Percentiles rank a stretch among this genome's conserved stretches.
These are phyloP conservation scores for Sporothrix brasiliensis DNA, from an alignment of 2,329 filamentous ascomycete genomes.

Conservation along the genomic window DNA sequence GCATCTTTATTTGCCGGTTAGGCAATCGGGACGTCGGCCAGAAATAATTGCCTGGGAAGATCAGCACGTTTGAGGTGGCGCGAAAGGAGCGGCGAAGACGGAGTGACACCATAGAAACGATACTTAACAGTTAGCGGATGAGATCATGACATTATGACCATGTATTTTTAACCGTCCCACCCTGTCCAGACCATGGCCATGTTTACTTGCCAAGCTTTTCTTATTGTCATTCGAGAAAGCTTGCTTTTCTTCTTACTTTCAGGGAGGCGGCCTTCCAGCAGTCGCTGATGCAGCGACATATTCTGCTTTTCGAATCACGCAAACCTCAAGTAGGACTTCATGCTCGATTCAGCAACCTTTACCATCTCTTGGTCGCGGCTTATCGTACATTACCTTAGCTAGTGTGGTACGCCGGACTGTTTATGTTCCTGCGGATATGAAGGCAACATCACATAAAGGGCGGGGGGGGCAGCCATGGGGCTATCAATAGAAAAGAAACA, in stretches of 20 bases:
- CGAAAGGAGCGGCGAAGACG: not conserved
- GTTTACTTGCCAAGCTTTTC: not conserved
- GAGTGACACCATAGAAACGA: not conserved
- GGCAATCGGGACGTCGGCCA: not conserved
- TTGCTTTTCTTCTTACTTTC: too few relatives aligned
- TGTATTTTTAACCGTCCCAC: not conserved
- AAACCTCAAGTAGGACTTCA: not conserved
- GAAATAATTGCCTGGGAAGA: not conserved
- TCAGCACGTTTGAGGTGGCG: too few relatives aligned
- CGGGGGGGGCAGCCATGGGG: not conserved
- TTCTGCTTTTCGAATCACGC: not conserved
- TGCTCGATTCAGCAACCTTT: not conserved
- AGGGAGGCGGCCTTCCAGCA: too few relatives aligned
- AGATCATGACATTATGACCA: constrained; percentile 17
- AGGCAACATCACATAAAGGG: constrained; percentile 9
- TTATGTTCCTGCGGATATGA: constrained; percentile 20
- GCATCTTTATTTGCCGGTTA: constrained; percentile 20
- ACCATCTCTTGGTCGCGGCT: not conserved
- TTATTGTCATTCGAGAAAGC: not conserved
- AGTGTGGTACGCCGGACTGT: not conserved
- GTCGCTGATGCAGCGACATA: too few relatives aligned
- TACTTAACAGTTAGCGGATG: not conserved
- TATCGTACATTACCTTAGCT: not conserved
- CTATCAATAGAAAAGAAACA: not conserved
- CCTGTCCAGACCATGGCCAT: too few relatives aligned